Evolutionary conservation across 2,329 filamentous ascomycete species (phyloP).

Genomic region (Arthrobotrys musiformis): DNA sequence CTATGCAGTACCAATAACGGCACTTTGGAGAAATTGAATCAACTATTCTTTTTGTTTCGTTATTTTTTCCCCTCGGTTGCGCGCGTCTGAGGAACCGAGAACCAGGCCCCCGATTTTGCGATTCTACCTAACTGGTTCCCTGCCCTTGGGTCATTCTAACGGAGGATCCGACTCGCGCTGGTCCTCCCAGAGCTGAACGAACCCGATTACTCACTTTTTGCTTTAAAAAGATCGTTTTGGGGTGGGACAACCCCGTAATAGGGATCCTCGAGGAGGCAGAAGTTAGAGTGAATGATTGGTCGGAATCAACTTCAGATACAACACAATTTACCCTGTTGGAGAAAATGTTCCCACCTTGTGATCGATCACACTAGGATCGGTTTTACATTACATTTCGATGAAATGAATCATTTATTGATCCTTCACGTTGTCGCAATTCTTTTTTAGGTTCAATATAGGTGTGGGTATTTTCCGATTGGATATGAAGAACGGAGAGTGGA

Average conservation of each 20-base stretch:
- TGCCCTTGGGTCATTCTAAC: not conserved
- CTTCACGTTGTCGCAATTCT: not conserved
- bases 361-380: not conserved
- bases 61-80: conserved; percentile 8
- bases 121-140: not conserved
- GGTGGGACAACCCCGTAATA: not conserved
- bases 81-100: conserved; percentile 17
- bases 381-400: no score
- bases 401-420: not conserved
- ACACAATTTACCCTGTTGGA: conserved; percentile 49
- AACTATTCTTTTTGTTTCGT: no score
- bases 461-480: no score
- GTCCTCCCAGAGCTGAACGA: conserved; percentile 17
- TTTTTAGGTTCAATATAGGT: no score
- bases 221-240: no score
- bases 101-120: conserved; percentile 27
- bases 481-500: not conserved
- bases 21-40: not conserved
- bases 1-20: not conserved
- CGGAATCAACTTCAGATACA: conserved; percentile 38
- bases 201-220: conserved; percentile 40
- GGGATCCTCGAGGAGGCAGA: not conserved
- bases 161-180: conserved; percentile 46
- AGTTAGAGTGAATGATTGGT: conserved; percentile 9
- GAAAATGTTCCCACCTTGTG: not conserved